Evolutionary conservation across 345 rosid species (phyloP).

Genomic region (Psidium guajava): DNA sequence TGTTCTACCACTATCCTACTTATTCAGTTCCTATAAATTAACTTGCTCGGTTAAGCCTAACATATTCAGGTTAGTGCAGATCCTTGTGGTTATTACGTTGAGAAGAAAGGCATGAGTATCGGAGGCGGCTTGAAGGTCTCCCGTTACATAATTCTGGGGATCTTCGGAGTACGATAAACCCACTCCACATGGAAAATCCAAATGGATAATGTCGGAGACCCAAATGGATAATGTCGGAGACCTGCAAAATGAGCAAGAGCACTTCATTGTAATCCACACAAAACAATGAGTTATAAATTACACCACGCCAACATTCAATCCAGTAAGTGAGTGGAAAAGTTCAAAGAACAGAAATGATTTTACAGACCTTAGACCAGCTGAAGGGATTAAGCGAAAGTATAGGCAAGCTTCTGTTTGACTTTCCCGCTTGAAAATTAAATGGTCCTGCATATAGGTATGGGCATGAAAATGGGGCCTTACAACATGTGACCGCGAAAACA

Average conservation of each 20-base stretch:
- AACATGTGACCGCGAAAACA: neutral
- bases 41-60: neutral
- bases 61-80: neutral
- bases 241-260: slow-evolving; percentile 15
- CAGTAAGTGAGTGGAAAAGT: neutral
- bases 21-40: neutral
- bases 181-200: slow-evolving; percentile 56
- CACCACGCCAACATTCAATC: neutral
- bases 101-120: slow-evolving; percentile 41
- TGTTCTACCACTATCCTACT: neutral
- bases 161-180: slow-evolving; percentile 38
- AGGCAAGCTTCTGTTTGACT: slow-evolving; percentile 7
- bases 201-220: no score
- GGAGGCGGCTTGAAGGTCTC: slow-evolving; percentile 30
- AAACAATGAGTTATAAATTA: neutral
- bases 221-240: slow-evolving; percentile 41
- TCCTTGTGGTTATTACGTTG: slow-evolving; percentile 14
- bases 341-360: neutral
- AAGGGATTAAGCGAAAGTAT: slow-evolving; percentile 12
- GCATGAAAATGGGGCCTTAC: neutral
- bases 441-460: slow-evolving; percentile 7
- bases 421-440: slow-evolving; percentile 13
- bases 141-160: slow-evolving; percentile 11
- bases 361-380: slow-evolving; percentile 19
- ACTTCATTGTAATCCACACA: neutral